These are phyloP conservation scores for Podochytrium sp. DNA, from an alignment of 192 early-diverging fungal genomes.

Conservation along the genomic window DNA sequence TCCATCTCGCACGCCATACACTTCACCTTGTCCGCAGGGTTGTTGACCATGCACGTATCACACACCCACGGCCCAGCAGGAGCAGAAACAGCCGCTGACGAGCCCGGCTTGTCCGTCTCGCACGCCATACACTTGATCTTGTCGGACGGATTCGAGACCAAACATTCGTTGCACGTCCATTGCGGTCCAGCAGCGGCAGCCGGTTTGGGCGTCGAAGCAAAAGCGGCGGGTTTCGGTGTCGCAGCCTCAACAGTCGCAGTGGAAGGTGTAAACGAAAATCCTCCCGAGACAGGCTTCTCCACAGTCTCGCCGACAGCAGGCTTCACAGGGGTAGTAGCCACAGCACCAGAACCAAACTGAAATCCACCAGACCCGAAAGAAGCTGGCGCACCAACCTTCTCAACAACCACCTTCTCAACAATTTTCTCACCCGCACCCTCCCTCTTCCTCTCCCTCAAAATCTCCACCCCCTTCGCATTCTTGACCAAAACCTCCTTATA, in stretches of 20 bases:
- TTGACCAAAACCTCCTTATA: not conserved
- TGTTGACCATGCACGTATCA: constrained; percentile 13
- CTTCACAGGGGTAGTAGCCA: not conserved
- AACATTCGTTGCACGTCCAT: constrained; percentile 16
- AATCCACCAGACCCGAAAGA: not conserved
- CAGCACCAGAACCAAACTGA: not conserved
- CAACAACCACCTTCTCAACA: not conserved
- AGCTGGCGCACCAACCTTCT: not conserved
- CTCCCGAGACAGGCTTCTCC: not conserved
- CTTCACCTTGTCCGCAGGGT: constrained; percentile 8
- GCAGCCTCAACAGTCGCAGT: not conserved
- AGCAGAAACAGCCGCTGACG: too few species aligned
- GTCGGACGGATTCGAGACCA: constrained; percentile 10
- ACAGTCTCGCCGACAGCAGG: not conserved
- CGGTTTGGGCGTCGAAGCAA: constrained; percentile 2
- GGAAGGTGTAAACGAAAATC: not conserved
- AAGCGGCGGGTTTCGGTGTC: not conserved
- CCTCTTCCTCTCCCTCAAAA: constrained; percentile 1
- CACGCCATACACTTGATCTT: constrained; percentile 25
- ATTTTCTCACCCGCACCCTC: not conserved
- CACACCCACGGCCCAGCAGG: constrained; percentile 2
- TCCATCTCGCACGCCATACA: constrained; percentile 15
- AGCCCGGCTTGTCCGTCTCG: constrained; percentile 16
- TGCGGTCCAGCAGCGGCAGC: not conserved
- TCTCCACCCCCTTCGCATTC: not conserved